Evolutionary conservation across 2,329 filamentous ascomycete genomes (phyloP).

Genomic region (Calonectria pseudoreteaudii): DNA sequence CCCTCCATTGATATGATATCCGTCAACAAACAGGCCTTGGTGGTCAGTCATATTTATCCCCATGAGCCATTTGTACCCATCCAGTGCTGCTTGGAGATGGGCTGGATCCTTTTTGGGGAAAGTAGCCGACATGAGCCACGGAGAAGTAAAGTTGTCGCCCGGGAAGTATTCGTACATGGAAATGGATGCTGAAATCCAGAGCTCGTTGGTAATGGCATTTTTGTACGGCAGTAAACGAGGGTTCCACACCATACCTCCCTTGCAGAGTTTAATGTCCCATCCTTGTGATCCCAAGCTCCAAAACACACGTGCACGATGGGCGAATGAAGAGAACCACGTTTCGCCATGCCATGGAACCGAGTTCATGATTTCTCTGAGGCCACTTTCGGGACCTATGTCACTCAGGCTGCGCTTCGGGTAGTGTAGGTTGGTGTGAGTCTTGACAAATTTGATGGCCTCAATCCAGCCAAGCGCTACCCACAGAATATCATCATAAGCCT

Average conservation of each 20-base stretch:
- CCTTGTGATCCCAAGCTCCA: constrained; percentile 83
- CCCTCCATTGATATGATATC: constrained; percentile 81
- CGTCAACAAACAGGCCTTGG: constrained; percentile 83
- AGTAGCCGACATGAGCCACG: constrained; percentile 60
- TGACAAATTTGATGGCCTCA: constrained; percentile 81
- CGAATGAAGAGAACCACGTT: constrained; percentile 80
- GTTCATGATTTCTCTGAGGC: constrained; percentile 48
- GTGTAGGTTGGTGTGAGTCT: constrained; percentile 74
- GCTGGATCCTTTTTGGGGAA: constrained; percentile 63
- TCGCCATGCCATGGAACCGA: constrained; percentile 78
- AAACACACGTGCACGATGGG: constrained; percentile 86
- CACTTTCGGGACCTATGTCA: constrained; percentile 29
- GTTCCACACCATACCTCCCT: constrained; percentile 93
- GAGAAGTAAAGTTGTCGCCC: constrained; percentile 79
- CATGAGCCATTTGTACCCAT: constrained; percentile 85
- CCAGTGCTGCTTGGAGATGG: constrained; percentile 79
- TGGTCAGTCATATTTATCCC: constrained; percentile 83
- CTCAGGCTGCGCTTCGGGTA: constrained; percentile 53
- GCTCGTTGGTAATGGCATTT: constrained; percentile 94
- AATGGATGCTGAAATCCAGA: constrained; percentile 86
- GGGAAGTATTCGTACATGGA: constrained; percentile 93
- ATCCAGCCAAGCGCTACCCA: constrained; percentile 96
- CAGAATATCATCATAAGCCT: constrained; percentile 94
- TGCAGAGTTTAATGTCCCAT: constrained; percentile 85
- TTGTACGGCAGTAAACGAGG: constrained; percentile 86